phyloP scores from a whole-genome alignment of 1,284 basidiomycete species.

The Schizopora paradoxa region DNA sequence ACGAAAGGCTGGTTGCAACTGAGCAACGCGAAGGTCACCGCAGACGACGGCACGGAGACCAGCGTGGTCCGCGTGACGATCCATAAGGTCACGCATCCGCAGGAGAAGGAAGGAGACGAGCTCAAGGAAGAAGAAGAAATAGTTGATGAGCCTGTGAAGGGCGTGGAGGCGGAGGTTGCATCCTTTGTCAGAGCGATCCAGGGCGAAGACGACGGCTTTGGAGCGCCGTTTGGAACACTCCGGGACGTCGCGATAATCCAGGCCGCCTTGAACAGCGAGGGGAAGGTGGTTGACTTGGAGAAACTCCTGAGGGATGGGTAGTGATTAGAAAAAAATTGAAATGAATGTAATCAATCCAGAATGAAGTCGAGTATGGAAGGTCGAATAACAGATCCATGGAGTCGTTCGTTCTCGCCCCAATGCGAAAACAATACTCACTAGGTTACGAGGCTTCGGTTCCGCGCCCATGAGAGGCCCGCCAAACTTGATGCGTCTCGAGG shows the following conservation, averaged over 20 bases:
- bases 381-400: not conserved
- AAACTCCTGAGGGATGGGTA: slow-evolving; percentile 8
- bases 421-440: too few species aligned
- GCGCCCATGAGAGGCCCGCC: too few species aligned
- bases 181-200: slow-evolving; percentile 54
- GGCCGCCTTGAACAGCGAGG: slow-evolving; percentile 68
- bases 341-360: not conserved
- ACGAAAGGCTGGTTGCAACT: slow-evolving; percentile 55
- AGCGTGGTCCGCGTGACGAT: slow-evolving; percentile 35
- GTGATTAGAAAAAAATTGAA: not conserved
- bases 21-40: slow-evolving; percentile 28
- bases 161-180: slow-evolving; percentile 56
- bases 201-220: slow-evolving; percentile 42
- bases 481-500: too few species aligned
- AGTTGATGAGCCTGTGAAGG: slow-evolving; percentile 41
- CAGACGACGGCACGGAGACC: slow-evolving; percentile 21
- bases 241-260: slow-evolving; percentile 74
- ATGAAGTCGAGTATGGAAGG: not conserved
- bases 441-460: too few species aligned
- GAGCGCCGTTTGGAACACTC: slow-evolving; percentile 53
- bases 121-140: slow-evolving; percentile 44
- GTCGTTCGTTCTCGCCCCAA: too few species aligned
- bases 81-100: slow-evolving; percentile 32
- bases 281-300: slow-evolving; percentile 51
- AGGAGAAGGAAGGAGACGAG: slow-evolving; percentile 38